A percentile compares a stretch with the other conserved stretches of the same genome.
Evolutionary conservation across 306 rosid species (phyloP).

Genomic region (Delonix regia): DNA sequence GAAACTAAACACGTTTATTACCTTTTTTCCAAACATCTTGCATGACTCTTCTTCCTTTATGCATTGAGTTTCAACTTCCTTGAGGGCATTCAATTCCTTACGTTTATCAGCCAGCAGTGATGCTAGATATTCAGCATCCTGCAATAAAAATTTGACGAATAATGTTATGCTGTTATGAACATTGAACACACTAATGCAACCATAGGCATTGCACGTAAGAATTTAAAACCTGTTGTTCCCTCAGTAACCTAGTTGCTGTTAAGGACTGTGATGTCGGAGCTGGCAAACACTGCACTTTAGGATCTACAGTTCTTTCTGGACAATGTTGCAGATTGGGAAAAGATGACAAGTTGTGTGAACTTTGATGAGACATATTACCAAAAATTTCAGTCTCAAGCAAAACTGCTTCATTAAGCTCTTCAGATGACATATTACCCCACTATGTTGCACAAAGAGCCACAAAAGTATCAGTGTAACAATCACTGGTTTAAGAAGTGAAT

Average conservation of each 20-base stretch:
- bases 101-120: conserved; percentile 56
- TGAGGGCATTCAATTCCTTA: conserved; percentile 46
- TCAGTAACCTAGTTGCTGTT: conserved; percentile 46
- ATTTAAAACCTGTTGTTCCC: conserved; percentile 69
- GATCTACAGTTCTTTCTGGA: conserved; percentile 43
- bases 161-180: conserved; percentile 21
- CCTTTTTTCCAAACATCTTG: conserved; percentile 43
- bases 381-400: conserved; percentile 67
- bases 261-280: conserved; percentile 40
- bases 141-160: conserved; percentile 39
- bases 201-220: conserved; percentile 23
- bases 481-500: background rate
- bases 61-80: conserved; percentile 47
- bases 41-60: conserved; percentile 43
- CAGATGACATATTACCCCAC: conserved; percentile 73
- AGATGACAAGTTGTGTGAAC: conserved; percentile 34
- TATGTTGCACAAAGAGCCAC: conserved; percentile 46
- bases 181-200: background rate
- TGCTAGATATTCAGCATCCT: conserved; percentile 63
- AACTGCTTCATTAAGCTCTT: conserved; percentile 75
- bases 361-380: conserved; percentile 42
- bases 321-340: conserved; percentile 44
- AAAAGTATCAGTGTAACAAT: conserved; percentile 30
- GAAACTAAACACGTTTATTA: conserved; percentile 25
- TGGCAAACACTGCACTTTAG: conserved; percentile 30